A percentile compares a stretch with the other conserved stretches of the same genome.
Evolutionary conservation across 1,284 basidiomycete species (phyloP).

Genomic region (Ganoderma leucocontextum): DNA sequence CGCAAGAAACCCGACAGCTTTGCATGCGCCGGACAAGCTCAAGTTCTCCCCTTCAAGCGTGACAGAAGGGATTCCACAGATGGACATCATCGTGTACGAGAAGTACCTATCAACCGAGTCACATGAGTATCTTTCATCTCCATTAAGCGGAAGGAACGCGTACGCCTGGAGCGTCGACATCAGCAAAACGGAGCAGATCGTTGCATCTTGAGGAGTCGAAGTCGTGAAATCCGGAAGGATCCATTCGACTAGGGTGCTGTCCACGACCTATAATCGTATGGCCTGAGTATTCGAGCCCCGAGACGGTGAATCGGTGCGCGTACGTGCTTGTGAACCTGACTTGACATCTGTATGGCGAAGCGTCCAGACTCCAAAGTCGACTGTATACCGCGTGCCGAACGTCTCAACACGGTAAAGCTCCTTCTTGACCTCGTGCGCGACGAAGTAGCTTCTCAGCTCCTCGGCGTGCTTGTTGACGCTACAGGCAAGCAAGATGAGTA

Average conservation of each 20-base stretch:
- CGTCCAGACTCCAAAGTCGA: slow-evolving; percentile 50
- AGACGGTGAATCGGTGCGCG: background rate
- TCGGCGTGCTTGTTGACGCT: slow-evolving; percentile 51
- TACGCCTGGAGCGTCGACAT: slow-evolving; percentile 53
- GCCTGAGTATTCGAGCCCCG: background rate
- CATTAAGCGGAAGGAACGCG: slow-evolving; percentile 40
- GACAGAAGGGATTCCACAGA: slow-evolving; percentile 57
- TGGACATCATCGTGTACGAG: slow-evolving; percentile 39
- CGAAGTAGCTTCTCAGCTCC: slow-evolving; percentile 49
- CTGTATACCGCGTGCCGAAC: background rate
- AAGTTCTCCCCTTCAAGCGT: slow-evolving; percentile 51
- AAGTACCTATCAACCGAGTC: slow-evolving; percentile 42
- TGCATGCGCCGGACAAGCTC: too few species aligned
- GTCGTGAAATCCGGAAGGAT: slow-evolving; percentile 57
- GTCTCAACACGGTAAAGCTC: too few species aligned
- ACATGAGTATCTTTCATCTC: background rate
- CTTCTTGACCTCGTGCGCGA: slow-evolving; percentile 48
- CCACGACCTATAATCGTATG: slow-evolving; percentile 36
- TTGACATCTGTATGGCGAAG: slow-evolving; percentile 46
- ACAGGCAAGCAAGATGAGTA: background rate
- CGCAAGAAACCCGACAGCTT: too few species aligned
- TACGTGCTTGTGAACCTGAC: slow-evolving; percentile 27
- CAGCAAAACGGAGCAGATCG: slow-evolving; percentile 51
- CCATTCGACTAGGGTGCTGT: slow-evolving; percentile 50
- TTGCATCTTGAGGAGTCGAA: slow-evolving; percentile 51